Base-by-base conservation (phyloP, 2,329 filamentous ascomycete species). In the Colletotrichum zoysiae region DNA sequence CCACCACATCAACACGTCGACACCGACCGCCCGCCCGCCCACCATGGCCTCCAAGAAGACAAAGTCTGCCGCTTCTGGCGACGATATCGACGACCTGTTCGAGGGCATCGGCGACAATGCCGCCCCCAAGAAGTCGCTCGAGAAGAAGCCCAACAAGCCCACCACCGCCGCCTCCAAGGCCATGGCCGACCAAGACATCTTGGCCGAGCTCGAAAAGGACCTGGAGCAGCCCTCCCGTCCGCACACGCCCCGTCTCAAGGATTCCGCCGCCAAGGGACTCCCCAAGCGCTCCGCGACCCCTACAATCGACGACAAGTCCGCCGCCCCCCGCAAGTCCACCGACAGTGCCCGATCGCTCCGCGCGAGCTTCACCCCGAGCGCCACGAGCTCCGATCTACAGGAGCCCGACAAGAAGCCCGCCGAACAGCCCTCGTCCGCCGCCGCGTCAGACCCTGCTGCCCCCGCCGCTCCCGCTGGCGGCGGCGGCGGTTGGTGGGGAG, bases 401-500 rank as follows among this genome's bases (percentile, higher is more conserved):
- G 88, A 90, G 74, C 78, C 82, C 44, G 88, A 89, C 77, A 89
- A 86, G 81, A 88, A 85, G 77, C 74, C 83, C 5, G 79, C 81
- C 57, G 85, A 87, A 69, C 85, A 89, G 76, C 77, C 80, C 56
- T 40, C 75, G 6, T 74, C 76, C 26, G 35, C 62, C 65, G 90
- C 92, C 72, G 93, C 93, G 74, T 62, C 75, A 11, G 58, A 74
- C 1, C 70, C 75, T 65, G 23, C 75, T n/a, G 78, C 68, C 73
- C 79, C 78, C 61, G 70, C 68, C 51, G 64, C 74, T 74, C 26
- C 55, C 58, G 90, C 55, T 58, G 90, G 92, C 71, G 93, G 94
- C 74, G 92, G 94, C 30, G 93, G 94, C 74, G 92, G 94, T 66
- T 97, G 94, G 93, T 97, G 94, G 93, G 94, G 95, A 78, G 92